Conservation (phyloP, 192 early-diverging fungal species). For the Podila clonocystis region DNA sequence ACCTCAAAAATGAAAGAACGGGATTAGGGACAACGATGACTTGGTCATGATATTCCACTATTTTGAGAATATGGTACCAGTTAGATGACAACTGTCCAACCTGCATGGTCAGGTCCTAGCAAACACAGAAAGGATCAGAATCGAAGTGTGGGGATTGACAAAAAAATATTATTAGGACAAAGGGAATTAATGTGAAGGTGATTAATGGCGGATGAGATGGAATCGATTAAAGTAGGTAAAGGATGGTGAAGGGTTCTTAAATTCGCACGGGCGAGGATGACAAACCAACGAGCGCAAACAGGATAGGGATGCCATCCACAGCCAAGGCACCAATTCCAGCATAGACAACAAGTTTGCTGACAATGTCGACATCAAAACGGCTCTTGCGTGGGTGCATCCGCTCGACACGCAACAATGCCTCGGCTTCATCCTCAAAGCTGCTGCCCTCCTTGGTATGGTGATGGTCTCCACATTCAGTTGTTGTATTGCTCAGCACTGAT, state of each 20-base stretch:
- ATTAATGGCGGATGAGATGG: background rate
- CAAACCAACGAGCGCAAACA: slow-evolving; percentile 57
- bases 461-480: slow-evolving; percentile 27
- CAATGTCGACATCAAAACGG: slow-evolving; percentile 68
- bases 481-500: slow-evolving; percentile 28
- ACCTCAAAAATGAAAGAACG: too few species aligned
- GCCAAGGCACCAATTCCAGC: slow-evolving; percentile 65
- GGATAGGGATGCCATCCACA: slow-evolving; percentile 56
- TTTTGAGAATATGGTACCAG: too few species aligned
- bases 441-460: background rate
- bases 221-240: background rate
- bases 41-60: too few species aligned
- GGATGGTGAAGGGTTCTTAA: background rate
- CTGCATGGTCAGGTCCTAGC: too few species aligned
- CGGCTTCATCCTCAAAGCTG: slow-evolving; percentile 39
- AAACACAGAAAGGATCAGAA: background rate
- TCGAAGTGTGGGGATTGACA: background rate
- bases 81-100: too few species aligned
- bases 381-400: slow-evolving; percentile 53
- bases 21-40: too few species aligned
- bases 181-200: background rate
- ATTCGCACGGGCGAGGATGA: slow-evolving; percentile 23
- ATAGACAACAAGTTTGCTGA: slow-evolving; percentile 68
- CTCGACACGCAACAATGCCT: slow-evolving; percentile 41
- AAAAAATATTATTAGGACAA: background rate